Base-by-base conservation (phyloP, 108 stramenopile genomes). In the Craspedostauros australis region DNA sequence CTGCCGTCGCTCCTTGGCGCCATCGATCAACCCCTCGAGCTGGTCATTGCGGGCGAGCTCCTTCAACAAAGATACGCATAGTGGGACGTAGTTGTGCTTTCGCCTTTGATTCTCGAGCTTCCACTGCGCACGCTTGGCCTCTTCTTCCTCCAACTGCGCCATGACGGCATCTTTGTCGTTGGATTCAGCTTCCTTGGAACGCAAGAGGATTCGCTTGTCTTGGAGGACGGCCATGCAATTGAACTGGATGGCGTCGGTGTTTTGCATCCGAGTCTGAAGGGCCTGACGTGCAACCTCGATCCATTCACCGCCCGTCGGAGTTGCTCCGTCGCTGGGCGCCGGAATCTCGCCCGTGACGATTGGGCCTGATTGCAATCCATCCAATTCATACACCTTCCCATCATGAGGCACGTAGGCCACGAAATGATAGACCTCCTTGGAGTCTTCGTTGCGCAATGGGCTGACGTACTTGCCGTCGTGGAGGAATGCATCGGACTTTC, bases 341-440 rank as follows among this genome's bases (percentile, higher is more conserved):
- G 40, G 4, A 1, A 30, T 18, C 0, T 46, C 44, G 2, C 92
- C 95, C 3, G 95, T 75, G n/a, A 66, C 36, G 5, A 96, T 71
- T 2, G 97, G 97, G 26, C 95, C 97, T 0, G 50, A 37, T 60
- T 93, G 79, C 16, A 98, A 69, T 19, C 97, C 97, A 66, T 98
- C 97, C 48, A 98, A 73, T 71, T 98, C 97, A 54, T 93, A 95
- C 0, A 98, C 90, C 24, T 45, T 72, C 16, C 79, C 81, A 46
- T 76, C 63, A 1, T 45, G 46, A 4, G 95, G 95, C 29, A 95
- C 69, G 59, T 93, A 98, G 9, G 95, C 94, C 8, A 98, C 74
- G 70, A 96, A 98, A 59, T 98, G 97, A 64, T 91, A 97, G 33
- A 88, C 95, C 52, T 98, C 94, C 54, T 91, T 93, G 19, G 85